phyloP scores from a whole-genome alignment of 352 stramenopile genomes.

The Phytophthora ramorum region DNA sequence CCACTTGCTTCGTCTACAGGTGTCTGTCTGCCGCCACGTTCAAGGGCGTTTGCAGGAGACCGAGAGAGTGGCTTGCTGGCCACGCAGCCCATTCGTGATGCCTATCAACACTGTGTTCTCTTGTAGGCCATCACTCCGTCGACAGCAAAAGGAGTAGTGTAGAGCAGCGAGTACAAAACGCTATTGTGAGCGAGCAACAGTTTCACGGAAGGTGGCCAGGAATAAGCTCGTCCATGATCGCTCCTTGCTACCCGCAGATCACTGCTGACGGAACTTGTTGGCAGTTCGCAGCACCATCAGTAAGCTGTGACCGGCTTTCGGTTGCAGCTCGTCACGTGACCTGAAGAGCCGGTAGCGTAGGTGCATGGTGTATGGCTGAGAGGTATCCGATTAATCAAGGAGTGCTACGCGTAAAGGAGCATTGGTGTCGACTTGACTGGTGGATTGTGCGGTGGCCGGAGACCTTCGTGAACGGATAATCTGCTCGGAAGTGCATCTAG shows the following conservation, averaged over 20 bases:
- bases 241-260: too few species aligned
- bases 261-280: background rate
- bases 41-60: background rate
- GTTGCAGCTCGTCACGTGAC: background rate
- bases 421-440: background rate
- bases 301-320: background rate
- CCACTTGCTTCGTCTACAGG: background rate
- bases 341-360: constrained; percentile 7
- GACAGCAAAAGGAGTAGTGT: constrained; percentile 4
- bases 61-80: constrained; percentile 23
- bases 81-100: constrained; percentile 30
- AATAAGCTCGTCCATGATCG: constrained; percentile 12
- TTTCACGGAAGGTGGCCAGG: constrained; percentile 7
- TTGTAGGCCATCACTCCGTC: constrained; percentile 27
- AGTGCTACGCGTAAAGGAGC: constrained; percentile 11
- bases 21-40: background rate
- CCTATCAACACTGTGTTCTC: constrained; percentile 5
- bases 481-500: background rate
- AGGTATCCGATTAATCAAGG: background rate
- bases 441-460: background rate
- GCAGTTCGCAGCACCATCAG: background rate
- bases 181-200: constrained; percentile 28
- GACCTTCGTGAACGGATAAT: background rate
- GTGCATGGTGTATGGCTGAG: constrained; percentile 2
- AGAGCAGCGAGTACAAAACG: background rate